phyloP scores from a whole-genome alignment of 495 filamentous ascomycete genomes.

The Aspergillus indologenus region DNA sequence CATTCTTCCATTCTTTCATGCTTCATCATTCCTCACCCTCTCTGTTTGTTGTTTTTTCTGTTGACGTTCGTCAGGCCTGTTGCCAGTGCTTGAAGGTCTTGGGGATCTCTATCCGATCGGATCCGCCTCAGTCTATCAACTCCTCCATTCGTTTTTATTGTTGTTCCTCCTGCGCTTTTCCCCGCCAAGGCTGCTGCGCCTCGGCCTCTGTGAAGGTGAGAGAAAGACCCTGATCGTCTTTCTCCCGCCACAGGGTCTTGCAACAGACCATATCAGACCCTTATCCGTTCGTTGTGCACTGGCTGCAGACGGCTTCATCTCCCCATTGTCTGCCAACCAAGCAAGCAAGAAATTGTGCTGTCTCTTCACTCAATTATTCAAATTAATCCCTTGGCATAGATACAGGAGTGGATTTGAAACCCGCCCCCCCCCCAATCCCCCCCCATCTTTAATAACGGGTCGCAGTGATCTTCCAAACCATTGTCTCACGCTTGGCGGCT shows the following conservation, averaged over 20 bases:
- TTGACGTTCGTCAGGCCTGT: neutral
- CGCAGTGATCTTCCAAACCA: neutral
- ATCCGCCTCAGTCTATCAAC: neutral
- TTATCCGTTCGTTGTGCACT: neutral
- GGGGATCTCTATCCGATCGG: neutral
- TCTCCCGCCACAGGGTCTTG: neutral
- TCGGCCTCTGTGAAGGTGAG: neutral
- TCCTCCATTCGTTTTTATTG: neutral
- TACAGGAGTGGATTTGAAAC: neutral
- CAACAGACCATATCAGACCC: neutral
- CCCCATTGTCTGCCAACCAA: neutral
- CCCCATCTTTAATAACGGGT: slow-evolving; percentile 1
- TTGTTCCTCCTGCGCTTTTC: neutral
- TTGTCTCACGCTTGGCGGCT: slow-evolving; percentile 6
- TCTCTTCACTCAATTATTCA: neutral
- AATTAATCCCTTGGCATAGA: neutral
- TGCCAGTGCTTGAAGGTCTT: neutral
- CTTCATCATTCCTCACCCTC: neutral
- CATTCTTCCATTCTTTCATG: neutral
- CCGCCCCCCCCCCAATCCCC: neutral
- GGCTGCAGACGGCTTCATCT: neutral
- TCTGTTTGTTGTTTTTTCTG: neutral
- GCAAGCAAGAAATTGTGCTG: neutral
- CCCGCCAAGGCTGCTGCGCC: slow-evolving; percentile 26
- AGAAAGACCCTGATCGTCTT: slow-evolving; percentile 1